Conservation (phyloP, 2,329 filamentous ascomycete species). For the Sphaerulina vaccinii region DNA sequence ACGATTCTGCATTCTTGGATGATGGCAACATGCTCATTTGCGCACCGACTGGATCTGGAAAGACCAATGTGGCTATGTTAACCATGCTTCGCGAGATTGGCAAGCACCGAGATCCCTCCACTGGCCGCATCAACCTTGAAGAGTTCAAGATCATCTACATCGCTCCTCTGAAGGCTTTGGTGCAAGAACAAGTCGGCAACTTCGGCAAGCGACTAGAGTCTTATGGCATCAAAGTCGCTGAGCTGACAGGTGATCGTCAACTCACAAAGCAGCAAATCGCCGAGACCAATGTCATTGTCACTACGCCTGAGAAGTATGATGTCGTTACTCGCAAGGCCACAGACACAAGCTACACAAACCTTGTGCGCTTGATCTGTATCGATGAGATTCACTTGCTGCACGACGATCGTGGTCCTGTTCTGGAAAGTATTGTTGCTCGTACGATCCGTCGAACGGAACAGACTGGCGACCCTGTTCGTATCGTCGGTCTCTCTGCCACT, state of each 20-base stretch:
- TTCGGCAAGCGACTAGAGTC: constrained; percentile 87
- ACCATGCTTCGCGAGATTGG: constrained; percentile 94
- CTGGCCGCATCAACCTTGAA: constrained; percentile 92
- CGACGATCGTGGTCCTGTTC: constrained; percentile 91
- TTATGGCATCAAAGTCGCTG: constrained; percentile 89
- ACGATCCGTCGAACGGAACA: constrained; percentile 92
- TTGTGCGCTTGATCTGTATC: constrained; percentile 94
- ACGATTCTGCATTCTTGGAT: constrained; percentile 82
- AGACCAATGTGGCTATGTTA: constrained; percentile 98
- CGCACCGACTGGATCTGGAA: constrained; percentile 93
- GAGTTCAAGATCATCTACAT: constrained; percentile 99
- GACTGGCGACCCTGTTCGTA: constrained; percentile 86
- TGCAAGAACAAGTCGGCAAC: constrained; percentile 97
- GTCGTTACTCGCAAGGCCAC: constrained; percentile 98
- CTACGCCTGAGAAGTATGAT: constrained; percentile 98
- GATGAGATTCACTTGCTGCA: constrained; percentile 98
- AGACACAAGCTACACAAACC: constrained; percentile 92
- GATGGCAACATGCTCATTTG: constrained; percentile 98
- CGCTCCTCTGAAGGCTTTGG: constrained; percentile 89
- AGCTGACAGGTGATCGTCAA: constrained; percentile 94
- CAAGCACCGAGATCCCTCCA: constrained; percentile 84
- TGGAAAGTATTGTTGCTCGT: constrained; percentile 94
- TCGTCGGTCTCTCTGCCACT: constrained; percentile 90
- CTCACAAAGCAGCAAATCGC: constrained; percentile 98
- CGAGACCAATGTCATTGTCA: constrained; percentile 97